Evolutionary conservation across 1,139 yeast genomes (phyloP).

Genomic region (Saccharomyces hybrid): DNA sequence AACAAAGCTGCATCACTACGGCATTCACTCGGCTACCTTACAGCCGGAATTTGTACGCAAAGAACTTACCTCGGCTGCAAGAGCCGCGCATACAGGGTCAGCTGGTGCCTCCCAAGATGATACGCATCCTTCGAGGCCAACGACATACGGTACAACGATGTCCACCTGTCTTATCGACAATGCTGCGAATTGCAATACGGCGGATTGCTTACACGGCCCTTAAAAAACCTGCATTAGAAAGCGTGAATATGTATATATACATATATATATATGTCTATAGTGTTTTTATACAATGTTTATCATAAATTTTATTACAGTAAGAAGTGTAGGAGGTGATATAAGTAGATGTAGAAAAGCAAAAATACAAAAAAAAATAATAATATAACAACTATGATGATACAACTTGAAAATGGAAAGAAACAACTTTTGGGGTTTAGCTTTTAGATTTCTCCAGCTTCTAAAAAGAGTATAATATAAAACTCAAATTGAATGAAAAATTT

Average conservation of each 20-base stretch:
- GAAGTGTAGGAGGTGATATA: neutral
- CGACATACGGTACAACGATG: neutral
- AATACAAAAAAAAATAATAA: neutral
- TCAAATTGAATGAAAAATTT: neutral
- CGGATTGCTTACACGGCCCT: neutral
- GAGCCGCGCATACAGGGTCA: constrained; percentile 11
- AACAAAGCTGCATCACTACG: constrained; percentile 70
- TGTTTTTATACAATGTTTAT: neutral
- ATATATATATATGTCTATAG: constrained; percentile 14
- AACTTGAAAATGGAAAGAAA: neutral
- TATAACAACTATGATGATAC: neutral
- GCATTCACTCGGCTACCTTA: constrained; percentile 88
- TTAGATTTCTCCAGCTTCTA: constrained; percentile 32
- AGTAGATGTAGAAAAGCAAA: neutral
- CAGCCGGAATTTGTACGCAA: constrained; percentile 69
- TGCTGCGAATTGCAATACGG: neutral
- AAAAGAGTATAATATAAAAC: neutral
- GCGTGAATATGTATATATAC: constrained; percentile 14
- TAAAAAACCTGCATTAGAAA: neutral
- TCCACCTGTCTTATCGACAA: neutral
- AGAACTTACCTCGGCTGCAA: constrained; percentile 25
- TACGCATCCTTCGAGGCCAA: neutral
- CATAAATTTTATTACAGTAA: neutral
- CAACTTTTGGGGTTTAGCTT: neutral
- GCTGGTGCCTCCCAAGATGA: constrained; percentile 19